These are phyloP conservation scores for Colletotrichum orbiculare DNA, from an alignment of 2,329 filamentous ascomycete genomes.

Conservation along the genomic window DNA sequence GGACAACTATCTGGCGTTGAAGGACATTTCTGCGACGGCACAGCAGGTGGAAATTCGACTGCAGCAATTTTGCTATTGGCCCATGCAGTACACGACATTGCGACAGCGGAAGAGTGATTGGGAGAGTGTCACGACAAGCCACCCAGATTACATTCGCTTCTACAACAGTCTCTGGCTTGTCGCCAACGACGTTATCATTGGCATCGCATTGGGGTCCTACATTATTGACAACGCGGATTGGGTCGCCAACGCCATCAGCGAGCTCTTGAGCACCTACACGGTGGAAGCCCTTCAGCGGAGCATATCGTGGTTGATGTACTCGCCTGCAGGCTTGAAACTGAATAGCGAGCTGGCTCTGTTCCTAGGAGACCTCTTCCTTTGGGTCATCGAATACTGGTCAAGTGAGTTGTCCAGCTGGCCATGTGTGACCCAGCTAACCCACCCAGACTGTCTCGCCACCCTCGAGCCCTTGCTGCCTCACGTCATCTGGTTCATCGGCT, in stretches of 20 bases:
- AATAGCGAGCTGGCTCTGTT: slow-evolving; percentile 96
- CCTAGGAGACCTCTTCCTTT: slow-evolving; percentile 92
- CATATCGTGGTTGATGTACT: slow-evolving; percentile 95
- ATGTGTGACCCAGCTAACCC: slow-evolving; percentile 39
- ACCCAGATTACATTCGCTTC: slow-evolving; percentile 98
- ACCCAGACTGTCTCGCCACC: slow-evolving; percentile 77
- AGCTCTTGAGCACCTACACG: slow-evolving; percentile 82
- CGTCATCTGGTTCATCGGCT: slow-evolving; percentile 92
- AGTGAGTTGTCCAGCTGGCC: slow-evolving; percentile 61
- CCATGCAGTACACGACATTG: slow-evolving; percentile 92
- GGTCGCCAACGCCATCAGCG: slow-evolving; percentile 83
- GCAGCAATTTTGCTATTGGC: slow-evolving; percentile 99
- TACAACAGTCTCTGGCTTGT: slow-evolving; percentile 99
- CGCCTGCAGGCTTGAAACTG: slow-evolving; percentile 93
- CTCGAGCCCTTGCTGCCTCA: slow-evolving; percentile 84
- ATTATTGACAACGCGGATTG: slow-evolving; percentile 94
- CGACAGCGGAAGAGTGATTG: slow-evolving; percentile 91
- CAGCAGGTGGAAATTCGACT: slow-evolving; percentile 97
- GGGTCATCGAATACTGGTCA: slow-evolving; percentile 99
- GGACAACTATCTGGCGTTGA: slow-evolving; percentile 84
- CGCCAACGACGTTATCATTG: slow-evolving; percentile 98
- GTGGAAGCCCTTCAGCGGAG: slow-evolving; percentile 88
- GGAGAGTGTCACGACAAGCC: slow-evolving; percentile 94
- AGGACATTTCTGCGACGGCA: slow-evolving; percentile 95
- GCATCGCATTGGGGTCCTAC: slow-evolving; percentile 94